A percentile compares a stretch with the other conserved stretches of the same genome.
Evolutionary conservation across 2,329 filamentous ascomycete genomes (phyloP).

Genomic region (Chaetomiaceae sp.): DNA sequence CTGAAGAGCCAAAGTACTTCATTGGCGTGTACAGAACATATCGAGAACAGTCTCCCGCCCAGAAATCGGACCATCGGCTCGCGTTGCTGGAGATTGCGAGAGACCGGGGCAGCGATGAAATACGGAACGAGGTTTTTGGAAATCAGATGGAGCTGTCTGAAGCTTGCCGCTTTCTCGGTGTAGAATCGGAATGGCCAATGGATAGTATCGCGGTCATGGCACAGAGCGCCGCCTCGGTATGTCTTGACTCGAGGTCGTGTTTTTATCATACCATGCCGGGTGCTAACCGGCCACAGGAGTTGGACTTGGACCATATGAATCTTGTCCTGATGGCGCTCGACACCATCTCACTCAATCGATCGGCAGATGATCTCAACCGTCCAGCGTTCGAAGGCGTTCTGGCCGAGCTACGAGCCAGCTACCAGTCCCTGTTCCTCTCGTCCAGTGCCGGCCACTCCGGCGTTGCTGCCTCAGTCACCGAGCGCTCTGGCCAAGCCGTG

Average conservation of each 20-base stretch:
- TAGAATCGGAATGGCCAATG: conserved; percentile 19
- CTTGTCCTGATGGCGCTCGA: conserved; percentile 24
- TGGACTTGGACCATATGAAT: conserved; percentile 8
- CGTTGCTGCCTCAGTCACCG: background rate
- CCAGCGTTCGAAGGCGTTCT: conserved; percentile 13
- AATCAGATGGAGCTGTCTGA: conserved; percentile 22
- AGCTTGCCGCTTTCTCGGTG: conserved; percentile 23
- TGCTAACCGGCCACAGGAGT: background rate
- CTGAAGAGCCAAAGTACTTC: conserved; percentile 20
- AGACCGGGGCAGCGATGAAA: conserved; percentile 22
- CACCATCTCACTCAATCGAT: conserved; percentile 4
- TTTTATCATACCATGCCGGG: background rate
- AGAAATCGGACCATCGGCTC: conserved; percentile 27
- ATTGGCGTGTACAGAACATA: conserved; percentile 26
- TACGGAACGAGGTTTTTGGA: conserved; percentile 18
- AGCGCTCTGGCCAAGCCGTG: conserved; percentile 4
- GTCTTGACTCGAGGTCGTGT: background rate
- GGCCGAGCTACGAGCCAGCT: conserved; percentile 11
- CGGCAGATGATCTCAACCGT: conserved; percentile 14
- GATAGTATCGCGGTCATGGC: conserved; percentile 21
- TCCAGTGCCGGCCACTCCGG: background rate
- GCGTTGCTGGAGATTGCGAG: conserved; percentile 30
- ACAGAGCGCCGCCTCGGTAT: conserved; percentile 16
- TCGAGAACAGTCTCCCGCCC: conserved; percentile 26
- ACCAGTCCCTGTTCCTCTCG: background rate